Evolutionary conservation across 106 monocot genomes (phyloP), one percentile per base, ranked within the genome.

Genomic region (Cymbidium sinense): DNA sequence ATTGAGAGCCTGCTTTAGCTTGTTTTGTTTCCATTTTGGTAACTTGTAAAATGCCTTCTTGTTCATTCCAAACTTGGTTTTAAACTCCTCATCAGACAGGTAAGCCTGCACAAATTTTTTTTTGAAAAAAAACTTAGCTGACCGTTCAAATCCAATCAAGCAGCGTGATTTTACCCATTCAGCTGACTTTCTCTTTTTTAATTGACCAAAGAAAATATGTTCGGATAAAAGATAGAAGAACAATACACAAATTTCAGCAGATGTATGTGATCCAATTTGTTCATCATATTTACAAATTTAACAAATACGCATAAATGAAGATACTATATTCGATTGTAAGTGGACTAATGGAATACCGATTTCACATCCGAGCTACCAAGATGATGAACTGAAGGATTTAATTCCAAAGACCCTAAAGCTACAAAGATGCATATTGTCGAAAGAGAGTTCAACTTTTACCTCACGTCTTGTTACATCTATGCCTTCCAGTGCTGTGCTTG

Each of bases 21-120:
- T 84, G 84, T 79, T 84, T 47, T 80, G 79, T 65, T 43, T 84
- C 84, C 84, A 84, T 47, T 76, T 84, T 18, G 80, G 84, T 15
- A 84, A 47, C 67, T 70, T 61, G 76, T 84, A 80, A 54, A 84
- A 84, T 30, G 79, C 76, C 18, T 33, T 28, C 70, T 84, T 84
- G 15, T 19, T 71, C 84, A 80, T 84, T 74, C 70, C 70, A 84
- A 84, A 80, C 61, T 79, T 84, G 41, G 65, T 79, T 76, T 74
- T 29, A 44, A 84, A 84, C 15, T 84, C 84, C 28, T 70, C 51
- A 27, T 9, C 4, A 30, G 80, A 84, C 33, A 84, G 29, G 80
- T 84, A 76, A 51, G 80, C 84, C 84, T 84, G 34, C 37, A 79
- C 23, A 41, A n/a, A n/a, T n/a, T n/a, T n/a, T n/a, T n/a, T n/a